Evolutionary conservation across 1,284 basidiomycete genomes (phyloP).

Genomic region (Austroboletus niveus): DNA sequence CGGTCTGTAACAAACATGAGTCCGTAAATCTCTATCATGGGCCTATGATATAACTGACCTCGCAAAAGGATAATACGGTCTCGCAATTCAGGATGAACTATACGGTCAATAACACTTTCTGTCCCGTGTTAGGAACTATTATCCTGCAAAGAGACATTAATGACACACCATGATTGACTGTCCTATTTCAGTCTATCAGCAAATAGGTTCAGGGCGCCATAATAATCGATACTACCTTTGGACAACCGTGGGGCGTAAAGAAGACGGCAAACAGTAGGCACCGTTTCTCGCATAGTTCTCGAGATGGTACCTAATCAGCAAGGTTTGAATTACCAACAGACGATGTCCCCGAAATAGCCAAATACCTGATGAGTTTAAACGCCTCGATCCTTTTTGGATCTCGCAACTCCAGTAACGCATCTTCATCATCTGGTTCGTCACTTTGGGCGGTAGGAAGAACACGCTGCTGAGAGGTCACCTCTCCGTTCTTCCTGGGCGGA

Average conservation of each 20-base stretch:
- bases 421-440: constrained; percentile 28
- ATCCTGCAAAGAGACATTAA: constrained; percentile 21
- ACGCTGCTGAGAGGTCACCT: constrained; percentile 21
- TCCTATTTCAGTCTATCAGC: constrained; percentile 42
- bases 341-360: constrained; percentile 5
- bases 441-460: constrained; percentile 24
- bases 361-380: constrained; percentile 77
- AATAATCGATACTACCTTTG: constrained; percentile 55
- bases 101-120: constrained; percentile 88
- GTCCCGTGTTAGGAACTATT: constrained; percentile 11
- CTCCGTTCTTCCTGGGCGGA: constrained; percentile 26
- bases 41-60: constrained; percentile 46
- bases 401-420: constrained; percentile 28
- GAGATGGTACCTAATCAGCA: constrained; percentile 67
- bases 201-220: constrained; percentile 1
- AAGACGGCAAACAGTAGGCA: constrained; percentile 84
- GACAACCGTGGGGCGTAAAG: constrained; percentile 79
- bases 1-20: constrained; percentile 55
- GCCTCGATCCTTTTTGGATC: constrained; percentile 74
- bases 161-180: constrained; percentile 74
- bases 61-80: constrained; percentile 87
- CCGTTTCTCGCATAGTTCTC: constrained; percentile 82
- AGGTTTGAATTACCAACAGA: constrained; percentile 1
- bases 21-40: constrained; percentile 18
- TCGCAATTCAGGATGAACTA: constrained; percentile 82